Evolutionary conservation across 2,329 filamentous ascomycete genomes (phyloP), one percentile per base, ranked within the genome.

Genomic region (Diaporthe ampelina): DNA sequence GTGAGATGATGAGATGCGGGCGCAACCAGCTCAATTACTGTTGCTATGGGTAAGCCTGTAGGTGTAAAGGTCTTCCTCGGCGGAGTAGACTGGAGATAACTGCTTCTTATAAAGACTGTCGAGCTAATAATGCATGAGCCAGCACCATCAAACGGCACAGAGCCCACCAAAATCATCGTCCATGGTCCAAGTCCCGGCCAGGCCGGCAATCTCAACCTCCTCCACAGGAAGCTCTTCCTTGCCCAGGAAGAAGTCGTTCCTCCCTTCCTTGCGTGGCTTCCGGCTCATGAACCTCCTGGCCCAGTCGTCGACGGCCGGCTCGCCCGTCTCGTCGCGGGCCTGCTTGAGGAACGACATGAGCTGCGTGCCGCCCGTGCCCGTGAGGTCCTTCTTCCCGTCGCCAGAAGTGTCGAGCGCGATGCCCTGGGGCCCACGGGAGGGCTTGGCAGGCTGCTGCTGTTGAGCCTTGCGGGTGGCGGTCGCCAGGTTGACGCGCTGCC

Each of bases 301-400:
- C 91, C 91, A 93, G 69, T 87, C 85, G 78, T 91, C 88, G 50
- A 98, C 92, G 1, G 95, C 95, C 1, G 95, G 95, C 83, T 98
- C 96, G 21, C 94, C 94, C 0, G 97, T 99, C 87, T 99, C 97
- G 80, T 99, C 95, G 37, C 97, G 90, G 6, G 97, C 97, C 84
- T 99, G 97, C 84, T 98, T 98, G 76, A 99, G 86, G 84, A 99
- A 99, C 0, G 96, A 94, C 73, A 99, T 98, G 73, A 99, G 86
- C 0, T 95, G 94, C 0, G 97, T 98, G 21, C 97, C 97, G 19
- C 97, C 97, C 0, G 97, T 99, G 2, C 97, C 97, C 58, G 94
- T 94, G 37, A 98, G 89, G 68, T 93, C 93, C 80, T 86, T 85
- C 76, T 87, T 85, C 63, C 85, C 84, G 21, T 82, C 80, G 29